Evolutionary conservation across 306 rosid species (phyloP).

Genomic region (Echinosophora koreensis): DNA sequence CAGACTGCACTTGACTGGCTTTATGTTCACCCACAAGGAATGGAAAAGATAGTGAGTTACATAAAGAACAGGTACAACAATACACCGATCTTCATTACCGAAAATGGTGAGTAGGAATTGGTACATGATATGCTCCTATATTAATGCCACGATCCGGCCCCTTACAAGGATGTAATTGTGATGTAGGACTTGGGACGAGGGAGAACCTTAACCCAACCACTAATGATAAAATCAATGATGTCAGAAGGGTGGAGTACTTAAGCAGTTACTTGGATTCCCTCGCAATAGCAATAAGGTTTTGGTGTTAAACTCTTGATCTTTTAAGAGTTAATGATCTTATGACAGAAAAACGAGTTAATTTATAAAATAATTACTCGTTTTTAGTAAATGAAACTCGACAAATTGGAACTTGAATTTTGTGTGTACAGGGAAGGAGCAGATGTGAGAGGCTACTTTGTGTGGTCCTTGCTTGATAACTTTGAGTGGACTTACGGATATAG

Average conservation of each 20-base stretch:
- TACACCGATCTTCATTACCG: constrained; percentile 72
- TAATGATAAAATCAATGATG: constrained; percentile 54
- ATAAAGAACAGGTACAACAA: constrained; percentile 71
- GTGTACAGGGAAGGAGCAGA: constrained; percentile 59
- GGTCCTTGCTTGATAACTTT: constrained; percentile 74
- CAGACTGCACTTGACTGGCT: constrained; percentile 63
- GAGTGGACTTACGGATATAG: constrained; percentile 62
- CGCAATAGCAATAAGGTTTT: constrained; percentile 57
- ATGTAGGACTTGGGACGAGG: constrained; percentile 61
- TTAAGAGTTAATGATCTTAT: too few relatives aligned
- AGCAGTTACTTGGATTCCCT: constrained; percentile 61
- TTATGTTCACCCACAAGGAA: constrained; percentile 70
- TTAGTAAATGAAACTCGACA: background rate
- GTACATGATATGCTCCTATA: background rate
- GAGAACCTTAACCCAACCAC: constrained; percentile 40
- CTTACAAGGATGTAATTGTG: constrained; percentile 5
- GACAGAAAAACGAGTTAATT: too few relatives aligned
- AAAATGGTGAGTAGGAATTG: constrained; percentile 64
- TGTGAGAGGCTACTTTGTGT: constrained; percentile 67
- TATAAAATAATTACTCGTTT: too few relatives aligned
- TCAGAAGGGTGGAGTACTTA: constrained; percentile 65
- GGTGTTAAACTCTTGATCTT: too few relatives aligned
- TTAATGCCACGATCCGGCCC: background rate
- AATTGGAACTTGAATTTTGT: background rate
- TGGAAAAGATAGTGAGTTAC: constrained; percentile 67